Conservation (phyloP, 2,329 filamentous ascomycete species). For the Helminthosporium solani region DNA sequence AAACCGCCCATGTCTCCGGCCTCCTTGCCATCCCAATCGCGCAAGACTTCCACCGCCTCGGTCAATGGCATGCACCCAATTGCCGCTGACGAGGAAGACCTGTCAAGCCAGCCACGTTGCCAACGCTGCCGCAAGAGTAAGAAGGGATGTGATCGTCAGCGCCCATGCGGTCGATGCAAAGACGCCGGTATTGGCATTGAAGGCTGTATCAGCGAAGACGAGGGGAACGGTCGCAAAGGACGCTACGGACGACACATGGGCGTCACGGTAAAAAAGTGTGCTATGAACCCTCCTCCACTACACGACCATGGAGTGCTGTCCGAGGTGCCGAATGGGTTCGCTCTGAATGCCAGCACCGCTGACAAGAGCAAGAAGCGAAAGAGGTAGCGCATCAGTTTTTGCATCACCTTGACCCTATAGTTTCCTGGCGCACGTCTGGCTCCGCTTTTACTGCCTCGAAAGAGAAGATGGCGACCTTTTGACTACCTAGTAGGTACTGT, state of each 20-base stretch:
- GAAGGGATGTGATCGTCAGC: slow-evolving; percentile 96
- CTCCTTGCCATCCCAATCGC: slow-evolving; percentile 67
- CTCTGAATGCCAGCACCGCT: slow-evolving; percentile 19
- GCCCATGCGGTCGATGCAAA: slow-evolving; percentile 91
- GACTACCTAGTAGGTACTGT: too few relatives aligned
- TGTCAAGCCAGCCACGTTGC: slow-evolving; percentile 94
- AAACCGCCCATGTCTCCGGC: slow-evolving; percentile 55
- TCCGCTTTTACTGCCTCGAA: too few relatives aligned
- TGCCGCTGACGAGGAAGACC: slow-evolving; percentile 76
- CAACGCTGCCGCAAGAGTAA: slow-evolving; percentile 99
- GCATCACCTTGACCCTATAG: neutral
- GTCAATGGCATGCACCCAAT: slow-evolving; percentile 63
- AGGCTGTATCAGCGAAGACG: slow-evolving; percentile 95
- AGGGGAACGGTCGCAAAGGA: slow-evolving; percentile 94
- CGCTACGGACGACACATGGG: slow-evolving; percentile 76
- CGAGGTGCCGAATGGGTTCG: slow-evolving; percentile 15
- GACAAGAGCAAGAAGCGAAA: slow-evolving; percentile 72
- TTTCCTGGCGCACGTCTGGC: neutral
- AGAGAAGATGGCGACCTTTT: too few relatives aligned
- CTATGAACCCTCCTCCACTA: slow-evolving; percentile 40
- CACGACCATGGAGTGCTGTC: slow-evolving; percentile 33
- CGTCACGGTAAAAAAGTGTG: slow-evolving; percentile 62
- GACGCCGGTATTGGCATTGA: slow-evolving; percentile 93
- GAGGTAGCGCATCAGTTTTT: slow-evolving; percentile 47
- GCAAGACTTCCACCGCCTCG: slow-evolving; percentile 74